phyloP scores from a whole-genome alignment of 495 filamentous ascomycete species.

The Schizothecium vesticola region DNA sequence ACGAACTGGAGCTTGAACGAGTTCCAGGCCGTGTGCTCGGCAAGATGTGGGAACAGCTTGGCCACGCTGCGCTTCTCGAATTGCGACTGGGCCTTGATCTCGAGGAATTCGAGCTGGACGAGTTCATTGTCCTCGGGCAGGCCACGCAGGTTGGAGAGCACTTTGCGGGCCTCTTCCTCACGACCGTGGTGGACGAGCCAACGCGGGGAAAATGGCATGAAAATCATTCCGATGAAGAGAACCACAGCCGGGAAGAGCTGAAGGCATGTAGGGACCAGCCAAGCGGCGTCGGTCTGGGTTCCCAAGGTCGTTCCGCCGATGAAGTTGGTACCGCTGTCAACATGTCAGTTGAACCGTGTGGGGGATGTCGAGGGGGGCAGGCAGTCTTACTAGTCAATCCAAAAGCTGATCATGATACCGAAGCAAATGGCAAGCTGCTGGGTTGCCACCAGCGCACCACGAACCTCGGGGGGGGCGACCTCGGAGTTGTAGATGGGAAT shows the following conservation, averaged over 20 bases:
- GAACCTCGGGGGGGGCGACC: constrained; percentile 55
- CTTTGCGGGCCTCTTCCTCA: constrained; percentile 62
- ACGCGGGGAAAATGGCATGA: constrained; percentile 76
- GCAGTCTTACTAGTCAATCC: constrained; percentile 61
- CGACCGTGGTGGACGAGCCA: constrained; percentile 73
- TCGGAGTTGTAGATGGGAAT: constrained; percentile 67
- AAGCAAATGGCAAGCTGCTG: constrained; percentile 80
- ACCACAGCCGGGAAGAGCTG: constrained; percentile 57
- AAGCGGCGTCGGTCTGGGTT: constrained; percentile 61
- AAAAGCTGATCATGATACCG: constrained; percentile 80
- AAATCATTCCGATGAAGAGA: constrained; percentile 65
- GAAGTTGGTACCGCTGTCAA: constrained; percentile 57
- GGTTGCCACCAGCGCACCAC: constrained; percentile 66
- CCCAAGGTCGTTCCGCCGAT: constrained; percentile 63
- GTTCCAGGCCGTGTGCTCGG: constrained; percentile 54
- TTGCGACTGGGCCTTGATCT: constrained; percentile 73
- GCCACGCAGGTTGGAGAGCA: constrained; percentile 62
- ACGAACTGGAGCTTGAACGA: constrained; percentile 66
- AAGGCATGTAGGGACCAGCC: constrained; percentile 61
- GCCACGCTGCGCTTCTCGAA: constrained; percentile 73
- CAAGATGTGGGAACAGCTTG: constrained; percentile 64
- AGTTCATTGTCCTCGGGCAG: constrained; percentile 55
- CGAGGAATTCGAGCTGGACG: constrained; percentile 70
- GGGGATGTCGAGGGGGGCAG: background rate
- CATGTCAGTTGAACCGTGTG: background rate